These are phyloP conservation scores for Tylopilus sp. DNA, from an alignment of 768 basidiomycete species.

Conservation along the genomic window DNA sequence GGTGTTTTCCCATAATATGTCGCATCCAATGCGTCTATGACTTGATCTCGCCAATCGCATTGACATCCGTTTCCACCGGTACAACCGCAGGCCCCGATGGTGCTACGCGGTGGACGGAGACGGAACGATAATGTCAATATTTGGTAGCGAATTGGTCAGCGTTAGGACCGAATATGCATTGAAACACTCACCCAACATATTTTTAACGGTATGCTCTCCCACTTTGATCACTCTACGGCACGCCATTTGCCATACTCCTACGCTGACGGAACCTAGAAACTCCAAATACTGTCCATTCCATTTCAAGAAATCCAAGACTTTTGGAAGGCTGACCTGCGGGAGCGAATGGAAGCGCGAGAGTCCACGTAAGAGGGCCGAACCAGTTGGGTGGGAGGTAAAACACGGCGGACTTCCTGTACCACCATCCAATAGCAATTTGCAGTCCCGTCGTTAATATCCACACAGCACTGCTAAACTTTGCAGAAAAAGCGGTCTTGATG, in stretches of 20 bases:
- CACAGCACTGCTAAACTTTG: constrained; percentile 68
- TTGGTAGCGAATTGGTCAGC: background rate
- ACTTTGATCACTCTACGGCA: constrained; percentile 81
- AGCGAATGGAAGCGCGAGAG: constrained; percentile 86
- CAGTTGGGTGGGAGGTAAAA: constrained; percentile 91
- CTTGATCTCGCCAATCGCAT: constrained; percentile 14
- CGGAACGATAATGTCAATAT: background rate
- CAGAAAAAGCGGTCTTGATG: constrained; percentile 56
- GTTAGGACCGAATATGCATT: constrained; percentile 1
- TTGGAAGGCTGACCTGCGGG: constrained; percentile 59
- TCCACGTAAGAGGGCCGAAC: constrained; percentile 88
- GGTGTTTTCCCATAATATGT: background rate
- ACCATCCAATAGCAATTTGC: constrained; percentile 85
- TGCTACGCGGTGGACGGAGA: background rate
- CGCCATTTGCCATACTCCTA: constrained; percentile 94
- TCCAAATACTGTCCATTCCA: background rate
- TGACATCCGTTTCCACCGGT: constrained; percentile 12
- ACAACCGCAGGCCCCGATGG: constrained; percentile 22
- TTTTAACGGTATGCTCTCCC: constrained; percentile 71
- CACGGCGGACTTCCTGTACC: constrained; percentile 85
- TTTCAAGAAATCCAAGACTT: background rate
- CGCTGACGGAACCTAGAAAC: constrained; percentile 79
- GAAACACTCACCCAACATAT: constrained; percentile 43
- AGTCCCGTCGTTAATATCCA: constrained; percentile 88
- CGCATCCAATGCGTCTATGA: constrained; percentile 13